Base-by-base conservation (phyloP, 371 early-diverging fungal genomes). In the Actinomortierella ambigua region DNA sequence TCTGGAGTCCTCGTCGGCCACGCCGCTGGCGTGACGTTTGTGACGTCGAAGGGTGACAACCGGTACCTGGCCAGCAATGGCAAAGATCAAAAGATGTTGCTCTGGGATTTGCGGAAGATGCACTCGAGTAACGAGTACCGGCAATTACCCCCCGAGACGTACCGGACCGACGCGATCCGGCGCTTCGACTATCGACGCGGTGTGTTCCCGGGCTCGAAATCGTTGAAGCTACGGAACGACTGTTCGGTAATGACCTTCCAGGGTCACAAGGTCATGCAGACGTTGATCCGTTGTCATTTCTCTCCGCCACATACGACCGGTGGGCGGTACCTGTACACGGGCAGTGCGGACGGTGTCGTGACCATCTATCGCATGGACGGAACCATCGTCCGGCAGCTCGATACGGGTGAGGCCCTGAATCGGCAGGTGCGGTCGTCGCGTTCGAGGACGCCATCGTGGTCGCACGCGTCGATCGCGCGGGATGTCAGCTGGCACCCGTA, bases 201-300 rank as follows among this genome's bases (percentile, higher is more conserved):
- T 8, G 23, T 9, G 0, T 77, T 68, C 18, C 27, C 20, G 17
- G 66, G 69, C 2, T 13, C 26, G 42, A 64, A 56, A 29, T 54
- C 58, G 0, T 0, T 13, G 39, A 70, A 64, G 46, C 50, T 63
- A 7, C n/a, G 51, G 62, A 61, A 57, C 11, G 88, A 88, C 56
- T 68, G 69, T 18, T 84, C 85, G 1, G 84, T 88, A 8, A 78
- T 79, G 75, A 81, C 85, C 0, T 86, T 82, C 65, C 75, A 64
- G n/a, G 82, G 82, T 42, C 85, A 83, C 58, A 54, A 63, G 48
- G 90, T 90, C 5, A 61, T 87, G 13, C 63, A 76, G 27, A 90
- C 90, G 0, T 59, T 90, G 39, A 90, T 90, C 34, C 82, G 90
- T 24, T 88, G 90, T 56, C 83, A 87, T 57, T 90, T 86, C 52